phyloP scores from a whole-genome alignment of 169 alveolate genomes.

The Plasmodium berghei region DNA sequence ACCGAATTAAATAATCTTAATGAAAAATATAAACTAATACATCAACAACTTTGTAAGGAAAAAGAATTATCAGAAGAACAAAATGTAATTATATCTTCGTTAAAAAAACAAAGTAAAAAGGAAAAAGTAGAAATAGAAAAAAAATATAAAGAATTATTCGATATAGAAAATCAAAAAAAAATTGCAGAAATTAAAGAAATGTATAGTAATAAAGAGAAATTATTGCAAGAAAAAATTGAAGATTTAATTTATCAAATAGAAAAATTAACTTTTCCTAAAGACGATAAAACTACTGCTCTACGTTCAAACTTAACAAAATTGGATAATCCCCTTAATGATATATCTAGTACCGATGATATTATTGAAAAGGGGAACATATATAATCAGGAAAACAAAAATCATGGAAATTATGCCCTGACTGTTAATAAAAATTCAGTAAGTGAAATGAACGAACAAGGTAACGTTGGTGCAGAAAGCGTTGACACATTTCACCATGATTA shows the following conservation, averaged over 20 bases:
- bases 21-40: slow-evolving; percentile 43
- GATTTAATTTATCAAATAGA: slow-evolving; percentile 24
- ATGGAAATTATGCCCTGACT: neutral
- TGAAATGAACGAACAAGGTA: neutral
- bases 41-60: slow-evolving; percentile 41
- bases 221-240: slow-evolving; percentile 46
- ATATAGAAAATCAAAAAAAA: slow-evolving; percentile 42
- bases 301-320: no score
- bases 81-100: neutral
- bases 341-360: neutral
- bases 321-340: neutral
- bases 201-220: slow-evolving; percentile 26
- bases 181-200: slow-evolving; percentile 31
- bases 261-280: slow-evolving; percentile 38
- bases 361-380: neutral
- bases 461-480: neutral
- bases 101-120: slow-evolving; percentile 40
- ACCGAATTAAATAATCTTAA: slow-evolving; percentile 16
- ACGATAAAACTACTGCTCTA: slow-evolving; percentile 5
- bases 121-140: slow-evolving; percentile 43
- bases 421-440: neutral
- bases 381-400: neutral
- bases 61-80: slow-evolving; percentile 38
- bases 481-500: neutral
- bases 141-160: slow-evolving; percentile 48